Conservation (phyloP, 257 asterid genomes). For the Hygrophila difformis region DNA sequence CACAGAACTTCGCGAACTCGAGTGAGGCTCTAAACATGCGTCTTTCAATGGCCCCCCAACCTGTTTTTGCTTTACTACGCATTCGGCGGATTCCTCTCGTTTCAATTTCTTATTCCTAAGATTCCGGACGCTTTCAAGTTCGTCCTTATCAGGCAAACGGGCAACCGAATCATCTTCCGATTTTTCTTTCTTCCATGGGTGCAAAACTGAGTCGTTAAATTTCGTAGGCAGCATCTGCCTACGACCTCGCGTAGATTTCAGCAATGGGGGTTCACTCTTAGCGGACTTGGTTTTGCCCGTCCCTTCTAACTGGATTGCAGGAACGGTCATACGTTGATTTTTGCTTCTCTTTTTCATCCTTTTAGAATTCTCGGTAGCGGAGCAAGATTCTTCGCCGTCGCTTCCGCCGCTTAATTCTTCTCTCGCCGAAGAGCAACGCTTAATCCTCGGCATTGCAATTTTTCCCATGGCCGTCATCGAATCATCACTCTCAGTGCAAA, state of each 20-base stretch:
- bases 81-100: constrained; percentile 25
- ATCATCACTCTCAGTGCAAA: too few species aligned
- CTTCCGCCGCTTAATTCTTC: too few species aligned
- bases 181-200: too few species aligned
- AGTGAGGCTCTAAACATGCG: constrained; percentile 26
- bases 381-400: too few species aligned
- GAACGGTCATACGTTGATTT: constrained; percentile 33
- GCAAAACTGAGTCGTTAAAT: background rate
- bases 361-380: too few species aligned
- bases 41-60: constrained; percentile 23
- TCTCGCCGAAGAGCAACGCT: too few species aligned
- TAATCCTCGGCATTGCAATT: too few species aligned
- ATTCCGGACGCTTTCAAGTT: constrained; percentile 11
- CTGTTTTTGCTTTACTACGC: constrained; percentile 31
- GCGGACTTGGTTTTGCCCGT: constrained; percentile 22
- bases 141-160: constrained; percentile 14
- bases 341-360: constrained; percentile 5
- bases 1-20: constrained; percentile 46
- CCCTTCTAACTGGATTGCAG: constrained; percentile 39
- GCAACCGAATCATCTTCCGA: background rate
- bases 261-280: constrained; percentile 40
- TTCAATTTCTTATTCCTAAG: constrained; percentile 28
- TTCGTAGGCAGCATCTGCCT: constrained; percentile 28
- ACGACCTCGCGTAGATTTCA: constrained; percentile 83
- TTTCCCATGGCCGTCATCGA: too few species aligned